These are phyloP conservation scores for Xerocomus spinulosus DNA, from an alignment of 768 basidiomycete species.

Conservation along the genomic window DNA sequence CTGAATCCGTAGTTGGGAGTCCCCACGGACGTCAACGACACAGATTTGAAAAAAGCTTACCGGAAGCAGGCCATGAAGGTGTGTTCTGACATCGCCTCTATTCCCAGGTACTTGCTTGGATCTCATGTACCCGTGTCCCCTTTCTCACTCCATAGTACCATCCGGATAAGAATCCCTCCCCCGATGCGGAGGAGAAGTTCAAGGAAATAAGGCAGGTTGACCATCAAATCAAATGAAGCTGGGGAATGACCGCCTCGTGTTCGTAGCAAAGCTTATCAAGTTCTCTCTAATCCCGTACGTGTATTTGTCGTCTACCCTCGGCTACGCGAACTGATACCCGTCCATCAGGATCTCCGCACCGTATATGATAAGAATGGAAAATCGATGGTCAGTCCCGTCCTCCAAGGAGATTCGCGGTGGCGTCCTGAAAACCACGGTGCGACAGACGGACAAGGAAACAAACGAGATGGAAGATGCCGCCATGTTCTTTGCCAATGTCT, in stretches of 20 bases:
- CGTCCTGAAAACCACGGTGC: constrained; percentile 2
- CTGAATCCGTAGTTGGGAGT: constrained; percentile 56
- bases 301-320: constrained; percentile 12
- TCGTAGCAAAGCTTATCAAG: constrained; percentile 89
- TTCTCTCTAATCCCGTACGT: constrained; percentile 76
- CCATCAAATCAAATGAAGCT: constrained; percentile 9
- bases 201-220: constrained; percentile 81
- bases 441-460: constrained; percentile 73
- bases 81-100: constrained; percentile 16
- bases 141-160: constrained; percentile 59
- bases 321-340: constrained; percentile 5
- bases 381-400: constrained; percentile 55
- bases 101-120: background rate
- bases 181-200: constrained; percentile 95
- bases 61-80: constrained; percentile 93
- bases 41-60: constrained; percentile 90
- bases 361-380: constrained; percentile 97
- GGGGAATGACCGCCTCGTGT: constrained; percentile 13
- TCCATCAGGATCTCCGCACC: constrained; percentile 66
- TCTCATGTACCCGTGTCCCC: background rate
- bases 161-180: constrained; percentile 90
- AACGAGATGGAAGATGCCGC: constrained; percentile 86
- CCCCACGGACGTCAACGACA: constrained; percentile 66
- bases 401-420: constrained; percentile 4
- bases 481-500: constrained; percentile 92